Conservation (phyloP, 2,329 filamentous ascomycete species). For the Ambrosiella xylebori region DNA sequence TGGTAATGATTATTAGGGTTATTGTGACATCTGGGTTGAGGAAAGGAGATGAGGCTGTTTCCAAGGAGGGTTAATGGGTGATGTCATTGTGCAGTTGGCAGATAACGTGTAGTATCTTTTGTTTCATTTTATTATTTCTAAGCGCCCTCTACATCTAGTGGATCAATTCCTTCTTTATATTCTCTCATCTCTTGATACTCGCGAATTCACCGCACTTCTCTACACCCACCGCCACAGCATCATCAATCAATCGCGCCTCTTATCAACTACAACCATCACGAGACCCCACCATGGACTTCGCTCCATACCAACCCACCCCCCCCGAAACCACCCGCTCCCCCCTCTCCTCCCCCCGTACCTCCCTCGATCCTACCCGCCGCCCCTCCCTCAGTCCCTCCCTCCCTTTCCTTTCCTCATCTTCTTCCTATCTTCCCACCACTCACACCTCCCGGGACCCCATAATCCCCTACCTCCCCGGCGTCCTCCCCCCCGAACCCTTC, state of each 20-base stretch:
- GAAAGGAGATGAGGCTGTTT: neutral
- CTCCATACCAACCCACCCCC: conserved; percentile 84
- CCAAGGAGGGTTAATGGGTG: neutral
- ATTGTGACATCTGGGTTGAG: too few species aligned
- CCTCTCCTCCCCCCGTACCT: conserved; percentile 34
- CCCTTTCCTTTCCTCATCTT: neutral
- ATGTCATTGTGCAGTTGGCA: neutral
- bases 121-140: too few species aligned
- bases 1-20: too few species aligned
- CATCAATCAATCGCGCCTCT: too few species aligned
- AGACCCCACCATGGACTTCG: conserved; percentile 59
- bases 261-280: too few species aligned
- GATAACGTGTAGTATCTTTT: too few species aligned
- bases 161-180: too few species aligned
- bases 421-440: conserved; percentile 16
- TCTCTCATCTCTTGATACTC: too few species aligned
- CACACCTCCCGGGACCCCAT: conserved; percentile 18
- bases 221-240: too few species aligned
- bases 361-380: conserved; percentile 32
- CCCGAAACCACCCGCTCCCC: conserved; percentile 77
- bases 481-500: conserved; percentile 34
- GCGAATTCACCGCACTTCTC: too few species aligned
- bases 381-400: conserved; percentile 24
- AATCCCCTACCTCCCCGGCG: conserved; percentile 19
- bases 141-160: too few species aligned